Base-by-base conservation (phyloP, 2,329 filamentous ascomycete genomes). In the Ceratocystiopsis sp. region DNA sequence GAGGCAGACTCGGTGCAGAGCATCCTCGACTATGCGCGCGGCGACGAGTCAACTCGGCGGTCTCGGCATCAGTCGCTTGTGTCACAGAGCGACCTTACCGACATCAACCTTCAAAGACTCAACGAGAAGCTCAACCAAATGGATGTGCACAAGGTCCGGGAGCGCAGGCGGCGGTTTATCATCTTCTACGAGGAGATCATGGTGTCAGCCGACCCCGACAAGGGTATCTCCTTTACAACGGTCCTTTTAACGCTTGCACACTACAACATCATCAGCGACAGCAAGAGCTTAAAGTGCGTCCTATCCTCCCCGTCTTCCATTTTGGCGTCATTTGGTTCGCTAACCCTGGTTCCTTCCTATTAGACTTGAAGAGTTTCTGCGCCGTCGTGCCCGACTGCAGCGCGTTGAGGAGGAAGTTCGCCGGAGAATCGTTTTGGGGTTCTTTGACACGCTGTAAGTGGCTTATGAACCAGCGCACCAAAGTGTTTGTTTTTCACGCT, bases 191-290 rank as follows among this genome's bases (percentile, higher is more conserved):
- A 96, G 60, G 93, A 98, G 63, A 83, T 96, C 17, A 75, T 96
- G 59, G 85, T 95, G 7, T 89, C 86, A 5, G 85, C 87, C 5
- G 87, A 98, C 58, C 82, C 80, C 1, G 84, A 93, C 54, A 74
- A 75, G 48, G 91, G 91, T 40, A 93, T 98, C 46, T 80, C 84
- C 1, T 98, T 98, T 59, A 91, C 85, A 3, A 80, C 81, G 8
- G 80, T 95, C 18, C 69, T 98, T 42, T 91, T 98, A 81, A 93
- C 93, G 47, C 68, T 98, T 45, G 89, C 93, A 33, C 91, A 98
- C 61, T 93, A 98, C 69, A 98, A 96, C 55, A 86, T 98, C 55
- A 98, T 98, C 58, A 94, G 80, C 52, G 91, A 98, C 61, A 95
- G 81, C 65, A 95, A 95, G 68, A 94, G 86, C 60, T 65, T 98